phyloP scores from a whole-genome alignment of 2,329 filamentous ascomycete species.

The Leptodontidium sp. region DNA sequence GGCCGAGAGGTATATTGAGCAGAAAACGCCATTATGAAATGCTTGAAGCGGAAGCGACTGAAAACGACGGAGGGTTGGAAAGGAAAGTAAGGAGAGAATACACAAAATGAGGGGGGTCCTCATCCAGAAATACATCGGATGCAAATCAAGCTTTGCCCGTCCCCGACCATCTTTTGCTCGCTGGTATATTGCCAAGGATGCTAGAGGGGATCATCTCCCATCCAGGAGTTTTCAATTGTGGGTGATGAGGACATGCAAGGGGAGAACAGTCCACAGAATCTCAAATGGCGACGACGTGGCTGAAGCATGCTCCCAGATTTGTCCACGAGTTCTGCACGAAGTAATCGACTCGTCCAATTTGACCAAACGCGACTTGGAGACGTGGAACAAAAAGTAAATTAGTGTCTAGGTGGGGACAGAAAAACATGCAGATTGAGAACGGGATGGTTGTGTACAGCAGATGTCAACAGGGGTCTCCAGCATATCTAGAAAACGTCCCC shows the following conservation, averaged over 20 bases:
- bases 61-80: background rate
- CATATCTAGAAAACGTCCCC: background rate
- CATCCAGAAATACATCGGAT: slow-evolving; percentile 2
- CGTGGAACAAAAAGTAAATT: background rate
- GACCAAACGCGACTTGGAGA: slow-evolving; percentile 1
- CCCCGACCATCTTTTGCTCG: background rate
- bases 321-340: background rate
- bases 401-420: background rate
- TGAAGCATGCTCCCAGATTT: background rate
- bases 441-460: background rate
- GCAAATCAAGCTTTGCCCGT: slow-evolving; percentile 6
- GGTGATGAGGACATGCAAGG: background rate
- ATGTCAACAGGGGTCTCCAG: background rate
- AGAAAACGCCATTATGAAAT: slow-evolving; percentile 34
- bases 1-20: slow-evolving; percentile 50
- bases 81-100: background rate
- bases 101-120: background rate
- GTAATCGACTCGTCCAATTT: background rate
- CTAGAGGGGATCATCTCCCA: background rate
- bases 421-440: background rate
- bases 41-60: background rate
- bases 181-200: background rate
- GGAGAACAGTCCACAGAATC: background rate
- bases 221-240: background rate
- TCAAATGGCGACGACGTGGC: background rate